These are phyloP conservation scores for Claviceps cyperi DNA, from an alignment of 2,329 filamentous ascomycete species.

Conservation along the genomic window DNA sequence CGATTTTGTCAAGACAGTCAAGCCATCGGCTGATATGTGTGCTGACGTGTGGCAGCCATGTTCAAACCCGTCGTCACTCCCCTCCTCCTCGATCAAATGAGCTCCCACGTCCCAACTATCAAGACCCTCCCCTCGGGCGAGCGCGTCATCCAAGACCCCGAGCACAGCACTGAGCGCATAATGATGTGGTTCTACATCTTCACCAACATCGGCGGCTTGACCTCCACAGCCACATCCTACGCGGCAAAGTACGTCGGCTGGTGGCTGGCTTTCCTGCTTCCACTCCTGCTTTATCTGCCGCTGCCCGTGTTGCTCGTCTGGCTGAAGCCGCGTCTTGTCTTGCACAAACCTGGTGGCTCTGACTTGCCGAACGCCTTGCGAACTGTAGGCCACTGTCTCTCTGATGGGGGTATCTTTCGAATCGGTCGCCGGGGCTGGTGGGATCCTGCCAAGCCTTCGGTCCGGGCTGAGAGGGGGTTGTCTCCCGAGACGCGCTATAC, in stretches of 20 bases:
- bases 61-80: conserved; percentile 65
- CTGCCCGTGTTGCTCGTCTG: conserved; percentile 42
- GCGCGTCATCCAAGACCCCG: conserved; percentile 53
- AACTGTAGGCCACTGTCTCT: conserved; percentile 38
- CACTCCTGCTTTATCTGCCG: conserved; percentile 39
- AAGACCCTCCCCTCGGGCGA: conserved; percentile 35
- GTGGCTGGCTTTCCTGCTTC: conserved; percentile 32
- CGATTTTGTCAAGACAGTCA: not conserved
- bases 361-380: conserved; percentile 46
- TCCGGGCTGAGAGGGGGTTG: conserved; percentile 27
- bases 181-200: conserved; percentile 50
- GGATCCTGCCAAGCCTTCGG: conserved; percentile 42
- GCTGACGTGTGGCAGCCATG: conserved; percentile 15
- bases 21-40: too few species aligned
- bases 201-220: conserved; percentile 40
- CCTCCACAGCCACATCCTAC: conserved; percentile 36
- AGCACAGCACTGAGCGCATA: conserved; percentile 48
- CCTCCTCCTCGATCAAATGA: conserved; percentile 52
- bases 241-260: conserved; percentile 36
- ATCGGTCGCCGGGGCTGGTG: conserved; percentile 41
- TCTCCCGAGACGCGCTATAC: conserved; percentile 41
- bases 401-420: conserved; percentile 33
- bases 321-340: conserved; percentile 42
- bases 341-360: conserved; percentile 47
- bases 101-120: conserved; percentile 28